These are phyloP conservation scores for Rhodotorula sp. DNA, from an alignment of 1,284 basidiomycete genomes.

Conservation along the genomic window DNA sequence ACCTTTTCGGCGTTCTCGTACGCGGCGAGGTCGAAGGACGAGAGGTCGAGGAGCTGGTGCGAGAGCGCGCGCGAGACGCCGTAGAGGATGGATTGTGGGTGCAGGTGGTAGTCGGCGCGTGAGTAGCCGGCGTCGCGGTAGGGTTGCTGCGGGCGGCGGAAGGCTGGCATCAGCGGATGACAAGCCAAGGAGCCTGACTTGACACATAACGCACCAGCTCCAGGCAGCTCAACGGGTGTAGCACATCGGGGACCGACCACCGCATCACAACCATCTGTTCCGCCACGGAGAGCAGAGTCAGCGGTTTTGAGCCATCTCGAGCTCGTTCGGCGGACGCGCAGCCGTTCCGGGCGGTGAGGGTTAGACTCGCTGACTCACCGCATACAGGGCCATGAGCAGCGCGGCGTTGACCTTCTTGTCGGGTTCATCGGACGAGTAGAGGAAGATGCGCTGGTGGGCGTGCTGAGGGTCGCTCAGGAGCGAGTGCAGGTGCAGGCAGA, in stretches of 20 bases:
- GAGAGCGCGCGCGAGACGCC: constrained; percentile 93
- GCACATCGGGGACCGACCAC: constrained; percentile 90
- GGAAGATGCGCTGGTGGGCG: constrained; percentile 61
- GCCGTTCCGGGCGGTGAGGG: too few species aligned
- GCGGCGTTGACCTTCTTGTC: constrained; percentile 90
- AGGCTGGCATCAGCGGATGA: too few species aligned
- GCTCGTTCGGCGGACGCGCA: too few species aligned
- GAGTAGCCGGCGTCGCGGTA: constrained; percentile 96
- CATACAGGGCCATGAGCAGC: constrained; percentile 84
- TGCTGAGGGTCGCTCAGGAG: constrained; percentile 60
- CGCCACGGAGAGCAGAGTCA: background rate
- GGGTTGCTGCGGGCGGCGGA: constrained; percentile 54
- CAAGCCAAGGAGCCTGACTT: background rate
- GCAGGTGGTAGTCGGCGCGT: constrained; percentile 86
- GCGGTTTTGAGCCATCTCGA: too few species aligned
- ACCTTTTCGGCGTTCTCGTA: constrained; percentile 94
- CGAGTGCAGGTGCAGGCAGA: constrained; percentile 88
- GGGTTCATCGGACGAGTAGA: constrained; percentile 85
- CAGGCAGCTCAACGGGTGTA: constrained; percentile 79
- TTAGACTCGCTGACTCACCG: constrained; percentile 58
- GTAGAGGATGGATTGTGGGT: constrained; percentile 77
- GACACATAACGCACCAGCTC: constrained; percentile 38
- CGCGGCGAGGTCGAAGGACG: constrained; percentile 77
- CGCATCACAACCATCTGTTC: constrained; percentile 89
- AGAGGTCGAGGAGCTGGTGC: constrained; percentile 84